A percentile compares a stretch with the other conserved stretches of the same genome.
phyloP scores from a whole-genome alignment of 2,329 filamentous ascomycete species.

The Metarhizium brunneum region DNA sequence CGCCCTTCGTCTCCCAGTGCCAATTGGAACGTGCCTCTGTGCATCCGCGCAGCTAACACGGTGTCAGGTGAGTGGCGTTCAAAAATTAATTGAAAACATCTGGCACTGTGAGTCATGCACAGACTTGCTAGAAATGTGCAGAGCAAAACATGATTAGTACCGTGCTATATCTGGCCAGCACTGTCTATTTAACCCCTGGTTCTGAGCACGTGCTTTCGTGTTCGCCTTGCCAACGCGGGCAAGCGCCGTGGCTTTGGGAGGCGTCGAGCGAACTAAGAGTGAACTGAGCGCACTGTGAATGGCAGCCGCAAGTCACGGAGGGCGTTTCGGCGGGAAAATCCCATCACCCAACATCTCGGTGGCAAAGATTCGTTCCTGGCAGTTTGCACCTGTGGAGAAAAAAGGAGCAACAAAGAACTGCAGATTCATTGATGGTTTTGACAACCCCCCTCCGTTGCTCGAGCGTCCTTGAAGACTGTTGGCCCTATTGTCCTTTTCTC shows the following conservation, averaged over 20 bases:
- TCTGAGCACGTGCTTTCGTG: constrained; percentile 24
- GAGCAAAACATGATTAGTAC: not conserved
- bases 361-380: constrained; percentile 14
- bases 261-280: not conserved
- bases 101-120: constrained; percentile 11
- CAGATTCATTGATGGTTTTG: not conserved
- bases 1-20: constrained; percentile 12
- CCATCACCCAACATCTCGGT: constrained; percentile 11
- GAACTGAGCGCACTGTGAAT: constrained; percentile 20
- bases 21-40: constrained; percentile 5
- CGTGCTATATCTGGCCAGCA: not conserved
- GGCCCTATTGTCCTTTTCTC: not conserved
- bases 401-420: not conserved
- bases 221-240: constrained; percentile 17
- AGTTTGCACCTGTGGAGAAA: not conserved
- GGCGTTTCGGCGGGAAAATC: not conserved
- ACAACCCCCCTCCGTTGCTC: not conserved
- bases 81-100: constrained; percentile 3
- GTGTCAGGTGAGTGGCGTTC: constrained; percentile 20
- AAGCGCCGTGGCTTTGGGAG: constrained; percentile 6
- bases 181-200: constrained; percentile 3
- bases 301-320: constrained; percentile 11
- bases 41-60: constrained; percentile 20
- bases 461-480: not conserved
- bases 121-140: not conserved